These are phyloP conservation scores for Cyberlindnera maclurae DNA, from an alignment of 805 yeast species.

Conservation along the genomic window DNA sequence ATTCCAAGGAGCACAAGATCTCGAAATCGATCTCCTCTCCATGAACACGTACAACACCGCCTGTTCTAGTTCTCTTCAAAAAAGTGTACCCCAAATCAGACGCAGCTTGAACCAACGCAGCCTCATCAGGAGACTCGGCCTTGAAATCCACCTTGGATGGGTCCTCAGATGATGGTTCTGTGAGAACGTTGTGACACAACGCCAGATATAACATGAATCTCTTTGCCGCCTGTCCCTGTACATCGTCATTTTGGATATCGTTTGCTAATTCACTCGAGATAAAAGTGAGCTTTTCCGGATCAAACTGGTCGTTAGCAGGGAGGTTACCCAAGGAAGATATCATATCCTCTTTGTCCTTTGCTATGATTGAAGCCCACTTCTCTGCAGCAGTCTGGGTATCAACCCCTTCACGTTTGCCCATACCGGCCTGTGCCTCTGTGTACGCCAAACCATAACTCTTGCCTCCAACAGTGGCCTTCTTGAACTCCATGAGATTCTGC, in stretches of 20 bases:
- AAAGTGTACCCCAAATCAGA: conserved; percentile 70
- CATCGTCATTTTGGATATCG: conserved; percentile 45
- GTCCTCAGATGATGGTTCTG: conserved; percentile 57
- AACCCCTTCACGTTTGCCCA: conserved; percentile 67
- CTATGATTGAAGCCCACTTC: conserved; percentile 44
- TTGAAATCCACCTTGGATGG: conserved; percentile 51
- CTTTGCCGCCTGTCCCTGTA: conserved; percentile 50
- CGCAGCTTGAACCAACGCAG: conserved; percentile 77
- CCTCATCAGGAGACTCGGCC: conserved; percentile 88
- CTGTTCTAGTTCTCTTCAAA: conserved; percentile 59
- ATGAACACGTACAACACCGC: conserved; percentile 57
- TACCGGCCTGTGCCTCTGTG: conserved; percentile 76
- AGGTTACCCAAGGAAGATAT: conserved; percentile 32
- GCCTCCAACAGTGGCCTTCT: conserved; percentile 72
- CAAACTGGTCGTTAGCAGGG: conserved; percentile 32
- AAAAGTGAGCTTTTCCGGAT: conserved; percentile 58
- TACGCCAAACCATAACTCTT: conserved; percentile 69
- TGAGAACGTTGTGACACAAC: conserved; percentile 69
- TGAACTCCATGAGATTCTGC: conserved; percentile 80
- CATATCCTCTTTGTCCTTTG: conserved; percentile 53
- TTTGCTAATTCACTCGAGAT: conserved; percentile 56
- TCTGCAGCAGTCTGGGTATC: conserved; percentile 56
- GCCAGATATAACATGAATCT: conserved; percentile 72
- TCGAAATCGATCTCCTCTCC: conserved; percentile 66
- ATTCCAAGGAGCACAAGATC: conserved; percentile 60